Evolutionary conservation across 2,329 filamentous ascomycete species (phyloP), one percentile per base, ranked within the genome.

Genomic region (Arthroderma sp.): DNA sequence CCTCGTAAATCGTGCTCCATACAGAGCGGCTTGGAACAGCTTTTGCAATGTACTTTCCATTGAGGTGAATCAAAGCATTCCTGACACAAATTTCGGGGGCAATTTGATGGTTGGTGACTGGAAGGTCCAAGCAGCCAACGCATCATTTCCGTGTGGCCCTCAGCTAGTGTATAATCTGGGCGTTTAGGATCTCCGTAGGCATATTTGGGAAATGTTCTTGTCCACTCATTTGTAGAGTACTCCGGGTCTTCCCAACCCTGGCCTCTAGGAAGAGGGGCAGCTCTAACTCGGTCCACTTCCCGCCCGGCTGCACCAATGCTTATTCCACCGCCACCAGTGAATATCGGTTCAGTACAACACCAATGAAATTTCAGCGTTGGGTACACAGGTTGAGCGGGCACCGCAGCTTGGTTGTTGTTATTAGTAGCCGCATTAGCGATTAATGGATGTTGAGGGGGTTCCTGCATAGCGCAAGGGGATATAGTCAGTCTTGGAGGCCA

Each of bases 321-420:
- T 48, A 78, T 77, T 9, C 74, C 73, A 40, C 74, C 74, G 6
- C 74, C 74, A 6, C 73, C 74, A 28, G 74, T 77, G 52, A 77
- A 77, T 41, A 75, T 70, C 10, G 74, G 74, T 51, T 77, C 73
- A 3, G 74, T 68, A 50, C 74, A 78, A 54, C 74, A 78, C 74
- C 74, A 78, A 50, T 71, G 68, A 56, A 76, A 74, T 45, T 71
- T 74, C 47, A 75, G 61, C 46, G 66, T 69, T 8, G 72, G 71
- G 32, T 69, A 68, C 39, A 65, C 54, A 10, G 55, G 47, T 28
- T 61, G 56, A 28, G 56, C 51, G 31, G 57, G 54, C 31, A 59
- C 61, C 36, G 65, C 11, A 59, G 60, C 22, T 60, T 59, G 48
- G 48, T 49, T 47, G 29, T 46, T 45, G n/a, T 42, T 43, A 28